These are phyloP conservation scores for Alternaria sp. DNA, from an alignment of 2,329 filamentous ascomycete genomes.

Conservation along the genomic window DNA sequence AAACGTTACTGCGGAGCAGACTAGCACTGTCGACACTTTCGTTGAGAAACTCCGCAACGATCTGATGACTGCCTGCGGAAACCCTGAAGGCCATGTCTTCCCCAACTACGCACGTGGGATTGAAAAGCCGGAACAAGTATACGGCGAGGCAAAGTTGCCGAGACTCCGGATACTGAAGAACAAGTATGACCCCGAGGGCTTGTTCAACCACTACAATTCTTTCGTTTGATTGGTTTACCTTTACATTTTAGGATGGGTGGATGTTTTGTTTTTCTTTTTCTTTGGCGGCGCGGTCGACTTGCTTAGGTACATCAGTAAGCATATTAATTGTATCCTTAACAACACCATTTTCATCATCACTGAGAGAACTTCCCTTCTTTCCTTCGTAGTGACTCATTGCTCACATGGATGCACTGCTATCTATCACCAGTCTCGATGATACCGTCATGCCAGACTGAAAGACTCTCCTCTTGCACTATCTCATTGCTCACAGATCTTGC, in stretches of 20 bases:
- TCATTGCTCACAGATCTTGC: no score
- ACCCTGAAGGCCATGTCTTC: slow-evolving; percentile 29
- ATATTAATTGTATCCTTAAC: no score
- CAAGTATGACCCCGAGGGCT: slow-evolving; percentile 39
- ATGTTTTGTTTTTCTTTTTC: background rate
- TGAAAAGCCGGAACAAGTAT: slow-evolving; percentile 38
- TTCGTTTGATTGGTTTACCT: background rate
- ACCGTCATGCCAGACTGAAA: no score
- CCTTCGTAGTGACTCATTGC: background rate
- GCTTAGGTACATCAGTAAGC: background rate
- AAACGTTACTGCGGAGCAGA: slow-evolving; percentile 6
- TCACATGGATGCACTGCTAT: background rate
- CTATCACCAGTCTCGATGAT: no score
- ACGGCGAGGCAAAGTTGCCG: slow-evolving; percentile 42
- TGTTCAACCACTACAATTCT: slow-evolving; percentile 7
- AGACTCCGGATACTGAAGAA: slow-evolving; percentile 42
- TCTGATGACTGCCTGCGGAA: background rate
- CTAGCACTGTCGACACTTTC: background rate
- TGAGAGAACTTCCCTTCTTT: background rate
- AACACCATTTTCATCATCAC: no score
- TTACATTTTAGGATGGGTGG: background rate
- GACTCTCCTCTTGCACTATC: no score
- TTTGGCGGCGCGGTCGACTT: rapidly evolving
- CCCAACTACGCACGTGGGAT: slow-evolving; percentile 43
- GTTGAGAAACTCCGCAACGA: background rate